A percentile compares a stretch with the other conserved stretches of the same genome.
Conservation (phyloP, 2,329 filamentous ascomycete species). For the Tolypocladium guangdongense region DNA sequence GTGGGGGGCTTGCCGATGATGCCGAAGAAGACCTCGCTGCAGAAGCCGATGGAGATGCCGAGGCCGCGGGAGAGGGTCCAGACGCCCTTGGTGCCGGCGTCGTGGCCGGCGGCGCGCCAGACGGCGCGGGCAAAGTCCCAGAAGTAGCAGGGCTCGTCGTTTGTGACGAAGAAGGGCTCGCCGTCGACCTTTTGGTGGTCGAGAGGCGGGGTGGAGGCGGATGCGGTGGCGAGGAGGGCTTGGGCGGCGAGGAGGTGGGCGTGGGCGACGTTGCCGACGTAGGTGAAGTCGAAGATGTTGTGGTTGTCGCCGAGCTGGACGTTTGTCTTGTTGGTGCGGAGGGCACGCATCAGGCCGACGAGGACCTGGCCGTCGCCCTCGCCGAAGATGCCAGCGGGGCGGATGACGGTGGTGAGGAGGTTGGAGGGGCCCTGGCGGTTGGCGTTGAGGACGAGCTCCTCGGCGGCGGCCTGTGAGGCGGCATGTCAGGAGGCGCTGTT, state of each 20-base stretch:
- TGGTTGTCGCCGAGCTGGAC: slow-evolving; percentile 68
- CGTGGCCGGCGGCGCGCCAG: slow-evolving; percentile 53
- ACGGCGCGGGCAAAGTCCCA: slow-evolving; percentile 78
- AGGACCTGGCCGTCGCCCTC: slow-evolving; percentile 74
- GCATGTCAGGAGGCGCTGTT: background rate
- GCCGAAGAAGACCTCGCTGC: slow-evolving; percentile 41
- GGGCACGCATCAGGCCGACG: slow-evolving; percentile 62
- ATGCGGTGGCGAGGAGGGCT: slow-evolving; percentile 53
- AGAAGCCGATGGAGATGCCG: slow-evolving; percentile 39
- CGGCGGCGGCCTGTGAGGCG: slow-evolving; percentile 55
- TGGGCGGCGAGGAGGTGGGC: slow-evolving; percentile 73
- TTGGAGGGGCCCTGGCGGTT: slow-evolving; percentile 48
- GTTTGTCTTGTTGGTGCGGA: slow-evolving; percentile 55
- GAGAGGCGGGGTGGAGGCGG: slow-evolving; percentile 49
- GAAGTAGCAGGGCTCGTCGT: slow-evolving; percentile 80
- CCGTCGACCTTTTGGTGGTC: slow-evolving; percentile 69
- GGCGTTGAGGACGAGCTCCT: slow-evolving; percentile 66
- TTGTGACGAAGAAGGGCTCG: slow-evolving; percentile 83
- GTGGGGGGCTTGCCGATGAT: slow-evolving; percentile 42
- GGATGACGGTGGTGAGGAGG: slow-evolving; percentile 70
- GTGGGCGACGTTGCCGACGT: slow-evolving; percentile 56
- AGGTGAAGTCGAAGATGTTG: slow-evolving; percentile 55
- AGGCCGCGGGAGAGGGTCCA: slow-evolving; percentile 42
- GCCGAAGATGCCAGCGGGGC: slow-evolving; percentile 83
- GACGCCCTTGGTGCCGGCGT: slow-evolving; percentile 39